Conservation (phyloP, 106 monocot genomes). For the Hemerocallis citrina region DNA sequence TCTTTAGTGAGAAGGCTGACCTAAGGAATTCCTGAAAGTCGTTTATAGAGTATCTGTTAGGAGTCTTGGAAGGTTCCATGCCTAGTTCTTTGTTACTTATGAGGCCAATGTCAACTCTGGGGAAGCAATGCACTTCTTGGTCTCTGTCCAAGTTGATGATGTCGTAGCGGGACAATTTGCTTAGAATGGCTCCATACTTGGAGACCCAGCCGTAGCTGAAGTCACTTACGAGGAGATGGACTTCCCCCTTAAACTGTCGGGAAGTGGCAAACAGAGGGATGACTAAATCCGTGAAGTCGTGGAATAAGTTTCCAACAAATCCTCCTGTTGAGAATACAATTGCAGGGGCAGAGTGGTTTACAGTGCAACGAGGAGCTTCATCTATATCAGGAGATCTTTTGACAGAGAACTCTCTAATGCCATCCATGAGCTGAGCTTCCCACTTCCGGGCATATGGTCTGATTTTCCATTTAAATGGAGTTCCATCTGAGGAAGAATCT, state of each 20-base stretch:
- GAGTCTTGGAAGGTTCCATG: constrained; percentile 18
- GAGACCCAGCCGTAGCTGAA: constrained; percentile 16
- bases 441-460: constrained; percentile 23
- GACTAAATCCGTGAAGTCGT: constrained; percentile 42
- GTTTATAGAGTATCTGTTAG: constrained; percentile 5
- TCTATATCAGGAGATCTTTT: neutral
- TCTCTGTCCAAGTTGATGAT: constrained; percentile 19
- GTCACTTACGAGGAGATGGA: constrained; percentile 28
- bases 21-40: constrained; percentile 20
- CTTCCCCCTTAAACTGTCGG: constrained; percentile 13
- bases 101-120: constrained; percentile 14
- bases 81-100: constrained; percentile 15
- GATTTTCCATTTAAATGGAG: constrained; percentile 8
- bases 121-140: constrained; percentile 19
- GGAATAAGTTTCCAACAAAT: constrained; percentile 35
- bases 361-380: constrained; percentile 2
- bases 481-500: neutral
- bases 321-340: constrained; percentile 35
- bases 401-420: constrained; percentile 11
- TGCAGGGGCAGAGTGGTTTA: constrained; percentile 25
- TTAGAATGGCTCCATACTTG: constrained; percentile 16
- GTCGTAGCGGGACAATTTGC: constrained; percentile 5
- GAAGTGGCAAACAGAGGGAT: constrained; percentile 38
- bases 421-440: constrained; percentile 11
- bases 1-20: constrained; percentile 12